phyloP scores from a whole-genome alignment of 1,284 basidiomycete species.

The Leccinum angustisporum region DNA sequence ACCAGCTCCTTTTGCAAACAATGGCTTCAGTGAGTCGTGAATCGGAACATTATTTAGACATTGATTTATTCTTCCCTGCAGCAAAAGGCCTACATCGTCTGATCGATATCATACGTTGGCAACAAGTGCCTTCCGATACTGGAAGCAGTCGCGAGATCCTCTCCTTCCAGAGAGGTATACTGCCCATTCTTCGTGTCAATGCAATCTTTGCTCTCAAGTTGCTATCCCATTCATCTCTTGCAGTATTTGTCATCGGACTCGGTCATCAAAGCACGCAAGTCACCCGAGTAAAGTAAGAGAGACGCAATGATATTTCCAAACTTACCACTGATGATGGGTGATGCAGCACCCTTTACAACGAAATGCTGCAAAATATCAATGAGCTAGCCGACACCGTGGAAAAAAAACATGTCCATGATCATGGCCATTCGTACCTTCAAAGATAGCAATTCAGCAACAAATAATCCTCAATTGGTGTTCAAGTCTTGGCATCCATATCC shows the following conservation, averaged over 20 bases:
- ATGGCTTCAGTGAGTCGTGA: conserved; percentile 40
- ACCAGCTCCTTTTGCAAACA: conserved; percentile 43
- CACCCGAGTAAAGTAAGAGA: conserved; percentile 53
- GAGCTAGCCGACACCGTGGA: conserved; percentile 44
- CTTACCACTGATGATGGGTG: conserved; percentile 4
- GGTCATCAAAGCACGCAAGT: conserved; percentile 60
- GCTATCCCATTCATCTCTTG: not conserved
- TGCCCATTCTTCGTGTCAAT: conserved; percentile 58
- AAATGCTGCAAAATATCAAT: conserved; percentile 53
- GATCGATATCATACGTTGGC: conserved; percentile 51
- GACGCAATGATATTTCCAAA: not conserved
- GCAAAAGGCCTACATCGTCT: conserved; percentile 55
- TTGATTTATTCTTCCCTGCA: conserved; percentile 21
- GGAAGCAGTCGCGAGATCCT: conserved; percentile 37
- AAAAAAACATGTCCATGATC: conserved; percentile 42
- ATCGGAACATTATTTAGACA: too few species aligned
- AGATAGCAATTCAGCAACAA: conserved; percentile 32
- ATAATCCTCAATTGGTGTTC: conserved; percentile 32
- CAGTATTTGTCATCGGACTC: conserved; percentile 66
- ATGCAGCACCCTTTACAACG: conserved; percentile 51
- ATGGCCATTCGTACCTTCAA: conserved; percentile 42
- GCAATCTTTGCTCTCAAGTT: not conserved
- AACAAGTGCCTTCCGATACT: conserved; percentile 41
- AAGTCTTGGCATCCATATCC: conserved; percentile 49
- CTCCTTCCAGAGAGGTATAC: conserved; percentile 61